Conservation (phyloP, 2,329 filamentous ascomycete genomes). For the Exophiala sideris region DNA sequence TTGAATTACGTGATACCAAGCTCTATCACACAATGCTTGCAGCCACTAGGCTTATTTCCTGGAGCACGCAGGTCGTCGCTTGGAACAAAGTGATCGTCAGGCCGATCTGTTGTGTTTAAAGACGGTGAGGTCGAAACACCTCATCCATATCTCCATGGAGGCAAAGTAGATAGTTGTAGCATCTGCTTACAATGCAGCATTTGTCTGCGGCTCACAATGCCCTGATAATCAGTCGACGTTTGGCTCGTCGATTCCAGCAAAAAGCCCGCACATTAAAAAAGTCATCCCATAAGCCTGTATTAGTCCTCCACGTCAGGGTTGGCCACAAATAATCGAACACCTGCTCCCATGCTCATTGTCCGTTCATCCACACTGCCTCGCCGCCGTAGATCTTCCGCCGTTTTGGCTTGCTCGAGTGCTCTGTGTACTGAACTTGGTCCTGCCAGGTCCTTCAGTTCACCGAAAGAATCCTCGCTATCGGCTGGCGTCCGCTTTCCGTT, state of each 20-base stretch:
- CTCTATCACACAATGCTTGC: too few species aligned
- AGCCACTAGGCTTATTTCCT: too few species aligned
- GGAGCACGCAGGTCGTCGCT: too few species aligned
- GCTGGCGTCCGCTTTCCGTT: conserved; percentile 30
- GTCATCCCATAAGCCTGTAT: neutral
- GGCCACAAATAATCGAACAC: conserved; percentile 45
- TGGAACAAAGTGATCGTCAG: too few species aligned
- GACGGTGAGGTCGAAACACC: too few species aligned
- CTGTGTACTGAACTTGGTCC: conserved; percentile 40
- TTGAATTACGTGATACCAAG: too few species aligned
- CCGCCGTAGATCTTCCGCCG: conserved; percentile 43
- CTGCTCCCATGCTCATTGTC: conserved; percentile 44
- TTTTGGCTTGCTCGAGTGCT: conserved; percentile 39
- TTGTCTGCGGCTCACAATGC: neutral
- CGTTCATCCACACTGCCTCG: conserved; percentile 49
- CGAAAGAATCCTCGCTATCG: conserved; percentile 53
- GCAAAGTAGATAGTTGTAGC: too few species aligned
- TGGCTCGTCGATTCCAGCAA: neutral
- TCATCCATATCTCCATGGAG: too few species aligned
- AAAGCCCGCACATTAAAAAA: neutral
- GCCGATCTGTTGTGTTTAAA: too few species aligned
- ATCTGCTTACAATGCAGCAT: neutral
- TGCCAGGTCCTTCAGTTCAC: conserved; percentile 51
- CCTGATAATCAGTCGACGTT: neutral
- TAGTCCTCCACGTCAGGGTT: conserved; percentile 45